Evolutionary conservation across 1,139 yeast genomes (phyloP), one percentile per base, ranked within the genome.

Genomic region (Candida glucosophila): DNA sequence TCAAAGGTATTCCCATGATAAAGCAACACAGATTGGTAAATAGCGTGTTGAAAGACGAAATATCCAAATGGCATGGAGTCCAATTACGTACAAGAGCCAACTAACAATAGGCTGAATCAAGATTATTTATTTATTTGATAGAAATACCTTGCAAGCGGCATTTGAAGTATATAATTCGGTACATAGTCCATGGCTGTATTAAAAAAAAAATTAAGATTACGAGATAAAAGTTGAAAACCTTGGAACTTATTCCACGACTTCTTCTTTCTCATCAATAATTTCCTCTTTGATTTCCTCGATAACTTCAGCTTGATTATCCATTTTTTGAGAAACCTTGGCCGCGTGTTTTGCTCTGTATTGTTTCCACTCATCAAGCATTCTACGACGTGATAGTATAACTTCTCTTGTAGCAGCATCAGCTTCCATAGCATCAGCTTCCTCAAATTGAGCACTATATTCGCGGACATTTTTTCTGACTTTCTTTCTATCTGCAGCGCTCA

Each of bases 351-450:
- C 53, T 67, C 96, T 77, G 76, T 86, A 92, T 25, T 67, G 55
- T 45, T 59, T 69, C 98, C 98, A 92, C 54, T 83, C 88, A 48
- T 79, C 79, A 49, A 88, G 69, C 44, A 80, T 67, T 47, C 69
- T 68, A 62, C 92, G 82, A 58, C 96, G 85, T 48, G 66, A 74
- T 63, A 85, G 70, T 53, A 88, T 86, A 40, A 85, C 70, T 51
- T 86, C 96, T 62, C 92, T 78, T 41, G 83, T 73, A 40, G 94
- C 95, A 45, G 88, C 82, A 50, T 82, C 83, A 31, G 93, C 94
- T 59, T 88, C 97, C 92, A 86, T 88, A 28, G 93, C 93, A 62
- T 92, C 99, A 39, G 73, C 67, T 59, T 88, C 95, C 43, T 90
- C 97, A 59, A 88, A 92, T 57, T 83, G 88, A 21, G 92, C 90